phyloP scores from a whole-genome alignment of 495 filamentous ascomycete species.

The Pseudomonodictys pantanalensis region DNA sequence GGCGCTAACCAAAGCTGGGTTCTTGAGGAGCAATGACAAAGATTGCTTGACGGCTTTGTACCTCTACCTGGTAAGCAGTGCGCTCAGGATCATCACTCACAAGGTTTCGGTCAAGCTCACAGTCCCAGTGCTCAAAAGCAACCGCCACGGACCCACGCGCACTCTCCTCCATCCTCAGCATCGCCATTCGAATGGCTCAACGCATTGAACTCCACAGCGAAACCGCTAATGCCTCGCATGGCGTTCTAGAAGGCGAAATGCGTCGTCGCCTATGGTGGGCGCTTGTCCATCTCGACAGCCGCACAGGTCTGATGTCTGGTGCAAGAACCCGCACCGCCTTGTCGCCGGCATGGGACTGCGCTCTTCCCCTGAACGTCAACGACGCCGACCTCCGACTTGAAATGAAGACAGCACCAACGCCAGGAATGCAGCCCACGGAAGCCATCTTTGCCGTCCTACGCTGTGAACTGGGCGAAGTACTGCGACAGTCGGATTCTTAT shows the following conservation, averaged over 20 bases:
- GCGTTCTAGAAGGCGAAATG: conserved; percentile 55
- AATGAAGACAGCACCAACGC: conserved; percentile 47
- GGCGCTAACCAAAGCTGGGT: conserved; percentile 49
- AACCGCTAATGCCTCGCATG: conserved; percentile 35
- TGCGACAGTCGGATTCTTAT: conserved; percentile 48
- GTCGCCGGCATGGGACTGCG: conserved; percentile 56
- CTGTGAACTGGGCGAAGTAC: conserved; percentile 49
- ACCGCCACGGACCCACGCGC: conserved; percentile 49
- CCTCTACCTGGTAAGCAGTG: conserved; percentile 53
- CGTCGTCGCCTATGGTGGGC: conserved; percentile 62
- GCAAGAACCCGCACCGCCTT: conserved; percentile 42
- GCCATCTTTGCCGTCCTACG: conserved; percentile 52
- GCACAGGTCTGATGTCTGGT: conserved; percentile 49
- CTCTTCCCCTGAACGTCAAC: conserved; percentile 53
- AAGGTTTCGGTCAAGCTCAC: conserved; percentile 55
- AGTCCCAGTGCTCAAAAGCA: no score
- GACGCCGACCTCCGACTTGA: conserved; percentile 54
- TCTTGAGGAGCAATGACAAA: conserved; percentile 49
- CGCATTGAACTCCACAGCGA: conserved; percentile 56
- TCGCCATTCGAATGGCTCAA: conserved; percentile 54
- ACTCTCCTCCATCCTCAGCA: conserved; percentile 52
- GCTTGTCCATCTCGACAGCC: conserved; percentile 51
- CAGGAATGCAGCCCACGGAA: conserved; percentile 46
- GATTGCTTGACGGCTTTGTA: conserved; percentile 60
- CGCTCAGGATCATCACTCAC: conserved; percentile 18